phyloP scores from a whole-genome alignment of 2,329 filamentous ascomycete genomes.

The Fusarium fujikuroi region DNA sequence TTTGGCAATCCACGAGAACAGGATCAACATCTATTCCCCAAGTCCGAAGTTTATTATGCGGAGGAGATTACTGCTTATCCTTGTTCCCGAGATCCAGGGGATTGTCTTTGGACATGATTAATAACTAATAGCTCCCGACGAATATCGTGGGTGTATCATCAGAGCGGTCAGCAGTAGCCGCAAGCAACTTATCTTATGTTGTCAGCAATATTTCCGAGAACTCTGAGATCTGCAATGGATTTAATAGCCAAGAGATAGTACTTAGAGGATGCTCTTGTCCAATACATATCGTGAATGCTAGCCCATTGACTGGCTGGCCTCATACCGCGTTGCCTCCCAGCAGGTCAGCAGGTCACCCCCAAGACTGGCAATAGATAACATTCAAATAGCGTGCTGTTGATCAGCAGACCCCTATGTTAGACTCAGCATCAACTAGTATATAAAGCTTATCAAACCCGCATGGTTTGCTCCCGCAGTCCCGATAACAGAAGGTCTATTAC shows the following conservation, averaged over 20 bases:
- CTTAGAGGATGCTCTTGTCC: constrained; percentile 1
- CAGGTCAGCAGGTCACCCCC: constrained; percentile 31
- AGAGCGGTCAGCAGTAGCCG: background rate
- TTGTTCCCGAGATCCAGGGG: constrained; percentile 9
- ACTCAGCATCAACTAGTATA: background rate
- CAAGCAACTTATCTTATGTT: background rate
- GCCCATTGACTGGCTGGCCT: background rate
- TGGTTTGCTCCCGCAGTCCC: background rate
- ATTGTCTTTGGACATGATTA: background rate
- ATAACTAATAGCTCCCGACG: background rate
- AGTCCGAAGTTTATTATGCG: constrained; percentile 9
- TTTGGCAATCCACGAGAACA: constrained; percentile 13
- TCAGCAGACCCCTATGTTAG: constrained; percentile 28
- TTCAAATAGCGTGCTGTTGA: constrained; percentile 2
- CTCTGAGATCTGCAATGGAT: constrained; percentile 5
- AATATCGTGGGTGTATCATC: background rate
- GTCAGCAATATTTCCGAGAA: background rate
- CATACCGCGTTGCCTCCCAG: background rate
- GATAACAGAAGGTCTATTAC: constrained; percentile 4
- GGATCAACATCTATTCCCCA: constrained; percentile 13
- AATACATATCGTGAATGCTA: background rate
- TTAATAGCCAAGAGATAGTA: constrained; percentile 17
- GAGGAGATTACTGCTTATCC: background rate
- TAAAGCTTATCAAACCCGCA: constrained; percentile 1
- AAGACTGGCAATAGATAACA: background rate